These are phyloP conservation scores for Komagataella populi DNA, from an alignment of 805 yeast genomes.

Conservation along the genomic window DNA sequence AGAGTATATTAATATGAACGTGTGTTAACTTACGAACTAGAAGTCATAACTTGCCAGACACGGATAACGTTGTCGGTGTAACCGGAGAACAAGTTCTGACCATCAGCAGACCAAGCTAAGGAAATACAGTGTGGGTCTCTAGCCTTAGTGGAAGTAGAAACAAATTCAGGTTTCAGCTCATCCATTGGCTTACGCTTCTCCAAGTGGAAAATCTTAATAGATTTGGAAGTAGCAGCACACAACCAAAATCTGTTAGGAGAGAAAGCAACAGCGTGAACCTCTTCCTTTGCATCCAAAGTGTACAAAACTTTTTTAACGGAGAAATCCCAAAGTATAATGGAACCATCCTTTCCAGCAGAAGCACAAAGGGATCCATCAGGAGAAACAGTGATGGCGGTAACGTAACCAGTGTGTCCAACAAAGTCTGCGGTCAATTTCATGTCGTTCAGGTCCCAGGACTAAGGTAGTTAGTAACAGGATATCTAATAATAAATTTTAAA, in stretches of 20 bases:
- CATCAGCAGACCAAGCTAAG: conserved; percentile 99
- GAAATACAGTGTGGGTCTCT: conserved; percentile 98
- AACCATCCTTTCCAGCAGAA: conserved; percentile 99
- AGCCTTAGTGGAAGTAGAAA: conserved; percentile 68
- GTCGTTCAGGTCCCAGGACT: conserved; percentile 91
- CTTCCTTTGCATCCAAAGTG: conserved; percentile 92
- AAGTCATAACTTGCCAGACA: conserved; percentile 99
- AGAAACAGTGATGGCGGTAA: conserved; percentile 90
- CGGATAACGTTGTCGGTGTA: conserved; percentile 99
- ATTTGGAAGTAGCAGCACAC: conserved; percentile 97
- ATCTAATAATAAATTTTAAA: conserved; percentile 1
- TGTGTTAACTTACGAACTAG: conserved; percentile 15
- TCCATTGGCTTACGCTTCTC: conserved; percentile 90
- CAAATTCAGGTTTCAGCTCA: conserved; percentile 96
- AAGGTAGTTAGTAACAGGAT: conserved; percentile 9
- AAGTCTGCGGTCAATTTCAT: conserved; percentile 86
- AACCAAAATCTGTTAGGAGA: conserved; percentile 99
- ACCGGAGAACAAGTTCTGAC: conserved; percentile 99
- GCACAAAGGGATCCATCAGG: conserved; percentile 99
- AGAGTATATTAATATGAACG: not conserved
- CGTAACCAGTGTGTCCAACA: conserved; percentile 99
- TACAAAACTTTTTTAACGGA: conserved; percentile 73
- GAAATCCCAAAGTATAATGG: conserved; percentile 96
- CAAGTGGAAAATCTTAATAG: conserved; percentile 96
- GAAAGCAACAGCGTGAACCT: conserved; percentile 97